These are phyloP conservation scores for Golubevia sp. DNA, from an alignment of 1,284 basidiomycete genomes.

Conservation along the genomic window DNA sequence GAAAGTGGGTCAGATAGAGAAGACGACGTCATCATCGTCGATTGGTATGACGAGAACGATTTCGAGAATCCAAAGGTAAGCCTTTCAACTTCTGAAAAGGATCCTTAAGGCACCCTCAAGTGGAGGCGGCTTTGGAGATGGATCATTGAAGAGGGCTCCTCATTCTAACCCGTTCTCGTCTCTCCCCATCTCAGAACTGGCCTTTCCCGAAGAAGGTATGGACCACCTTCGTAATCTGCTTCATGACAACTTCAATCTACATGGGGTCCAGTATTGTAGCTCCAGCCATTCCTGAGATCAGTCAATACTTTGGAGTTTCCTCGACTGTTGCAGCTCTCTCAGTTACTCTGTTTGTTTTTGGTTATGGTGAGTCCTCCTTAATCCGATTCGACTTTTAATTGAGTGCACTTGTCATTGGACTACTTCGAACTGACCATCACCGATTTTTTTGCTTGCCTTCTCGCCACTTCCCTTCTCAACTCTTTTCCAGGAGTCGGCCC, in stretches of 20 bases:
- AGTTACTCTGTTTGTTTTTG: slow-evolving; percentile 6
- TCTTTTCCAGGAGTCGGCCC: slow-evolving; percentile 40
- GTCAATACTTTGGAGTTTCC: slow-evolving; percentile 13
- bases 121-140: no score
- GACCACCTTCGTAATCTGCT: slow-evolving; percentile 29
- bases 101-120: no score
- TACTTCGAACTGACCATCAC: no score
- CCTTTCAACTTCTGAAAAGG: no score
- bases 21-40: slow-evolving; percentile 30
- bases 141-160: no score
- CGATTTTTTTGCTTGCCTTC: not conserved
- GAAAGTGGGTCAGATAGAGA: no score
- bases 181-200: slow-evolving; percentile 27
- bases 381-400: no score
- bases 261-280: slow-evolving; percentile 40
- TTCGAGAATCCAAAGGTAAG: slow-evolving; percentile 39
- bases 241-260: slow-evolving; percentile 46
- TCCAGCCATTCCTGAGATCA: slow-evolving; percentile 28
- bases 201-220: slow-evolving; percentile 23
- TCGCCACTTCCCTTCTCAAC: slow-evolving; percentile 11
- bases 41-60: slow-evolving; percentile 43
- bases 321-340: slow-evolving; percentile 1
- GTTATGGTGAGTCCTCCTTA: slow-evolving; percentile 2
- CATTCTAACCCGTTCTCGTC: no score
- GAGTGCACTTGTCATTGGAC: no score